Conservation (phyloP, 2,329 filamentous ascomycete species). For the Fusarium clavum region DNA sequence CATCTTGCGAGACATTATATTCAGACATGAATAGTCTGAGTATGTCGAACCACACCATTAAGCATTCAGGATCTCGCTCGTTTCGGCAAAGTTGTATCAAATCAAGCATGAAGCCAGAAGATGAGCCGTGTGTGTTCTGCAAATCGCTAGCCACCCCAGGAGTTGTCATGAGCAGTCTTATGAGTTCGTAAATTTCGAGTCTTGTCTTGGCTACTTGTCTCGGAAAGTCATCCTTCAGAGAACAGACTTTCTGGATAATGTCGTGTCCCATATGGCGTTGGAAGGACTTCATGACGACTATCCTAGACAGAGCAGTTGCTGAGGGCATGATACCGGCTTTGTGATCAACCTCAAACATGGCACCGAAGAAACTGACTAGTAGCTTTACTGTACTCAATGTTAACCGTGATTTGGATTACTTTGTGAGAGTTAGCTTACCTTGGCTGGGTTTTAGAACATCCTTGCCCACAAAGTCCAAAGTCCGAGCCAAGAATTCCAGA, state of each 20-base stretch:
- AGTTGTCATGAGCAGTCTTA: conserved; percentile 58
- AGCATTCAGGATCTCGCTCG: conserved; percentile 68
- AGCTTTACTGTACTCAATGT: conserved; percentile 54
- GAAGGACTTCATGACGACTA: conserved; percentile 64
- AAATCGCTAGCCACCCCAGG: conserved; percentile 58
- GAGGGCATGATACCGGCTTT: conserved; percentile 69
- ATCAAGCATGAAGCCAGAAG: conserved; percentile 60
- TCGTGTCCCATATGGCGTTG: conserved; percentile 60
- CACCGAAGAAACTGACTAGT: conserved; percentile 66
- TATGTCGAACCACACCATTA: conserved; percentile 68
- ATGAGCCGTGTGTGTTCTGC: conserved; percentile 57
- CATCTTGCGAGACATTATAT: conserved; percentile 59
- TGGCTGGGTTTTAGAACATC: conserved; percentile 63
- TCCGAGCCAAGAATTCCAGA: conserved; percentile 67
- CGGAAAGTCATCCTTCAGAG: conserved; percentile 68
- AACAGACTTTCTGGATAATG: conserved; percentile 62
- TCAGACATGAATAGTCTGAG: conserved; percentile 58
- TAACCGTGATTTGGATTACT: not conserved
- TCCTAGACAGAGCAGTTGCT: conserved; percentile 62
- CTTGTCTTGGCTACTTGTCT: conserved; percentile 64
- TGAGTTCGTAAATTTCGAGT: conserved; percentile 63
- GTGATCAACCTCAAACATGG: conserved; percentile 69
- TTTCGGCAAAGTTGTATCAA: conserved; percentile 64
- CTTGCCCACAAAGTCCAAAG: conserved; percentile 60
- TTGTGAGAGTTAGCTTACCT: conserved; percentile 48